A percentile compares a stretch with the other conserved stretches of the same genome.
phyloP scores from a whole-genome alignment of 192 early-diverging fungal species.

The Backusella mclennaniae region DNA sequence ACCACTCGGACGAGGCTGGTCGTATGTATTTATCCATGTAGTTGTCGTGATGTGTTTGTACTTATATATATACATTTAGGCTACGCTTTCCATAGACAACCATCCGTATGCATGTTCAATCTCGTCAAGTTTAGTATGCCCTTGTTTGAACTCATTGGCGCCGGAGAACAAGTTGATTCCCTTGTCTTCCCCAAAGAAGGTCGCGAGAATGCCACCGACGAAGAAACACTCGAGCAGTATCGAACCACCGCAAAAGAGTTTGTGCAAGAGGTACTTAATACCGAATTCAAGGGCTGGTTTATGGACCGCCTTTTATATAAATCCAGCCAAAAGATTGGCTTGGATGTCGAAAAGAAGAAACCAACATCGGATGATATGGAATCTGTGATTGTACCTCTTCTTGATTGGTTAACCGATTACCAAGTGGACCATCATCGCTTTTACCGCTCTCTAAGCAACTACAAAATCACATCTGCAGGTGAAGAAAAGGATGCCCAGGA shows the following conservation, averaged over 20 bases:
- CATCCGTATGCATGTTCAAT: slow-evolving; percentile 81
- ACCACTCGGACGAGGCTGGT: slow-evolving; percentile 73
- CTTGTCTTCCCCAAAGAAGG: slow-evolving; percentile 29
- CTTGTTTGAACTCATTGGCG: slow-evolving; percentile 62
- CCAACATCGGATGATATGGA: slow-evolving; percentile 30
- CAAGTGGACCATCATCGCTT: slow-evolving; percentile 74
- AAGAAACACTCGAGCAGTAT: slow-evolving; percentile 22
- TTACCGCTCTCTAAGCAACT: slow-evolving; percentile 65
- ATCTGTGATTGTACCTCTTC: slow-evolving; percentile 58
- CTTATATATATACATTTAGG: not conserved
- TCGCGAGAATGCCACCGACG: slow-evolving; percentile 1
- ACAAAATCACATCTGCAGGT: slow-evolving; percentile 32
- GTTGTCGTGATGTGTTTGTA: not conserved
- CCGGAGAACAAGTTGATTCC: slow-evolving; percentile 47
- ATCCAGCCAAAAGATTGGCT: slow-evolving; percentile 67
- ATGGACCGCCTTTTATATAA: slow-evolving; percentile 45
- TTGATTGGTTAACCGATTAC: slow-evolving; percentile 63
- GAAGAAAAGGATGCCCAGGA: slow-evolving; percentile 22
- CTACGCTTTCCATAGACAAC: slow-evolving; percentile 70
- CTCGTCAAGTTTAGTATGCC: slow-evolving; percentile 66
- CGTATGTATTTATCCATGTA: slow-evolving; percentile 48
- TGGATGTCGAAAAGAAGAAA: slow-evolving; percentile 7
- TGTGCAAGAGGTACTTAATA: slow-evolving; percentile 51
- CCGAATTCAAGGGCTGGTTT: slow-evolving; percentile 52
- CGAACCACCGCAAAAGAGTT: slow-evolving; percentile 39